Percentiles rank a stretch among this genome's conserved stretches.
Conservation (phyloP, 768 basidiomycete species). For the Pulveroboletus sp. region DNA sequence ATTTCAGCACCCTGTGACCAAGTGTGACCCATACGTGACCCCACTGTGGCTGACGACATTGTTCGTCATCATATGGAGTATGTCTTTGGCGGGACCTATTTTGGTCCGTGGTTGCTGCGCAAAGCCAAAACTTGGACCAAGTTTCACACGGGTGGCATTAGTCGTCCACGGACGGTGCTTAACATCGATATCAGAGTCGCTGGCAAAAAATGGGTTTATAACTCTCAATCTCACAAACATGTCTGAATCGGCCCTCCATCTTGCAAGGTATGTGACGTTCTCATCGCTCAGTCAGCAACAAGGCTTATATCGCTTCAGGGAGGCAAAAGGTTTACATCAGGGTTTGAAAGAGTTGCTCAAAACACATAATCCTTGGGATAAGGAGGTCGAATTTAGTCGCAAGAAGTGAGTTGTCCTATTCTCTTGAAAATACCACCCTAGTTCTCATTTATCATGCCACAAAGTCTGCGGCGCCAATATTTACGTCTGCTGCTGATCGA, state of each 20-base stretch:
- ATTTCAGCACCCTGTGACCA: no score
- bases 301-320: conserved; percentile 42
- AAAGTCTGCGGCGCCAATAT: conserved; percentile 67
- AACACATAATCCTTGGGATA: conserved; percentile 74
- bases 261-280: conserved; percentile 31
- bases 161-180: conserved; percentile 5
- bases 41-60: no score
- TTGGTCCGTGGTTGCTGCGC: no score
- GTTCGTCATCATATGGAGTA: no score
- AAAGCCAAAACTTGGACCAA: background rate
- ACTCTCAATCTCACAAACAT: conserved; percentile 23
- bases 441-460: conserved; percentile 7
- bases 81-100: no score
- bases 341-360: conserved; percentile 73
- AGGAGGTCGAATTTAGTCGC: conserved; percentile 80
- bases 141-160: conserved; percentile 24
- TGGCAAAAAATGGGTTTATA: conserved; percentile 26
- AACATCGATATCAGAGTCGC: conserved; percentile 14
- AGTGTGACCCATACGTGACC: no score
- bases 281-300: conserved; percentile 1
- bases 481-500: conserved; percentile 64
- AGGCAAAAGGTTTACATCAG: conserved; percentile 73
- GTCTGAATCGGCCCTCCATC: conserved; percentile 39
- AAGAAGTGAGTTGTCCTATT: conserved; percentile 59
- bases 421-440: conserved; percentile 3